Conservation (phyloP, 495 filamentous ascomycete species). For the Neurospora sp. region DNA sequence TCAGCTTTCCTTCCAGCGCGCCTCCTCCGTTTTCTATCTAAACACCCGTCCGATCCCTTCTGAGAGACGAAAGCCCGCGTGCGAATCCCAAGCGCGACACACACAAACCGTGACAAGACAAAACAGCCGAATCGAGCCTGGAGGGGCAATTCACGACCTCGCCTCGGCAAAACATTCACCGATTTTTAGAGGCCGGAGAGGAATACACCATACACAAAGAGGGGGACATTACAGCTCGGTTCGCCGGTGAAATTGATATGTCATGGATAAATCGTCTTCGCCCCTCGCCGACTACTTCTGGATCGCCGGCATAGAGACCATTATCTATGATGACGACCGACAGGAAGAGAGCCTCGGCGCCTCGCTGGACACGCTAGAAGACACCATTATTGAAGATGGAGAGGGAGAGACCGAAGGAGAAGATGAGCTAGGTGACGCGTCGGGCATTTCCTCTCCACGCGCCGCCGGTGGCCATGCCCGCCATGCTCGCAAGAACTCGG, state of each 20-base stretch:
- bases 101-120: background rate
- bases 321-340: constrained; percentile 44
- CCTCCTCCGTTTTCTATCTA: background rate
- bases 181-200: background rate
- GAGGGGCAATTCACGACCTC: background rate
- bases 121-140: background rate
- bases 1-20: background rate
- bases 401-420: constrained; percentile 31
- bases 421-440: constrained; percentile 35
- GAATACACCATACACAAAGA: constrained; percentile 4
- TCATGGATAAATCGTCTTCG: constrained; percentile 52
- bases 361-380: constrained; percentile 40
- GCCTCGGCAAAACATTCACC: background rate
- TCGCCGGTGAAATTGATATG: constrained; percentile 27
- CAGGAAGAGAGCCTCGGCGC: background rate
- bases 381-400: constrained; percentile 75
- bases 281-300: constrained; percentile 98
- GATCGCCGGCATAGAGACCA: constrained; percentile 85
- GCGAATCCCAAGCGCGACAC: background rate
- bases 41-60: background rate
- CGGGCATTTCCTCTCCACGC: constrained; percentile 30
- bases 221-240: constrained; percentile 1
- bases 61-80: background rate
- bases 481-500: constrained; percentile 52
- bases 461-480: constrained; percentile 42